Percentiles rank a stretch among this genome's conserved stretches.
These are phyloP conservation scores for Backusella parvicylindrica DNA, from an alignment of 192 early-diverging fungal genomes.

Conservation along the genomic window DNA sequence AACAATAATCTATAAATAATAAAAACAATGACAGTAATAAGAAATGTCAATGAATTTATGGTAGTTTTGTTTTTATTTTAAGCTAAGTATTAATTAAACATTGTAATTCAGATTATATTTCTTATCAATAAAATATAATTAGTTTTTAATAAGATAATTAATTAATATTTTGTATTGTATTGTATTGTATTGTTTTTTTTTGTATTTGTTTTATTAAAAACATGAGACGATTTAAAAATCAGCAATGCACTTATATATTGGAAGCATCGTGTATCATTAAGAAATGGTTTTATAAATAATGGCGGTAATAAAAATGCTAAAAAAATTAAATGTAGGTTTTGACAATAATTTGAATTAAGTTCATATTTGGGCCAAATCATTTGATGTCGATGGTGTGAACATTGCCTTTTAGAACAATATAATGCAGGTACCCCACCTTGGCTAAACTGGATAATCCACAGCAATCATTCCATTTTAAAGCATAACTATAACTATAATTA, in stretches of 20 bases:
- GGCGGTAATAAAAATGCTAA: too few relatives aligned
- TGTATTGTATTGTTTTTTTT: background rate
- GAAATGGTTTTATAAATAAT: background rate
- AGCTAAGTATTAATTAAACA: background rate
- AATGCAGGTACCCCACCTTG: background rate
- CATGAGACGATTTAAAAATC: background rate
- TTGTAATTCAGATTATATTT: background rate
- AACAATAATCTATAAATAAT: background rate
- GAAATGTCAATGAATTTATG: background rate
- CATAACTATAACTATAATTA: background rate
- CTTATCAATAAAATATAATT: background rate
- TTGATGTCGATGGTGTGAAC: background rate
- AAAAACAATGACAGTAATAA: background rate
- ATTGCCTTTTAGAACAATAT: background rate
- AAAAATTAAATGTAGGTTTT: too few relatives aligned
- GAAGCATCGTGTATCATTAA: background rate
- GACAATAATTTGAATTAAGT: too few relatives aligned
- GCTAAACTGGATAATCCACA: background rate
- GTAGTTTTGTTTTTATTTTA: background rate
- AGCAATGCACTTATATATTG: background rate
- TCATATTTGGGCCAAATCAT: background rate
- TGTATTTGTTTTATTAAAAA: background rate
- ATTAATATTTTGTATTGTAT: too few relatives aligned
- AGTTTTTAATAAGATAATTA: background rate
- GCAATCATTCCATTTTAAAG: background rate